phyloP scores from a whole-genome alignment of 2,329 filamentous ascomycete species.

The Hypoxylon sp. region DNA sequence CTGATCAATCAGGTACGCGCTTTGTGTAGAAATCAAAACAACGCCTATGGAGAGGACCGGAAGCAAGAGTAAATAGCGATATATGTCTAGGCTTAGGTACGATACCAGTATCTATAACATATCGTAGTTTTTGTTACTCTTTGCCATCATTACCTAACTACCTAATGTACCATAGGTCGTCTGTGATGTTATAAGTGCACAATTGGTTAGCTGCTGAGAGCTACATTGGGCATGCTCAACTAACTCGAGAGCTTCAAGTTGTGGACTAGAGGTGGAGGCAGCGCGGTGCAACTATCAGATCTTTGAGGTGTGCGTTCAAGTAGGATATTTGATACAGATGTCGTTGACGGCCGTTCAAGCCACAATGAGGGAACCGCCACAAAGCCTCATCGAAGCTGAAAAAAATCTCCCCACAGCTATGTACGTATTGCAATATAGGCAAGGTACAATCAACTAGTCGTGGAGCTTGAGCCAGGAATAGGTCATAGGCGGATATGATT shows the following conservation, averaged over 20 bases:
- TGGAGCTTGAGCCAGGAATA: neutral
- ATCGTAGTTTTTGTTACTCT: neutral
- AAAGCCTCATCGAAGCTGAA: slow-evolving; percentile 3
- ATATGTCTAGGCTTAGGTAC: neutral
- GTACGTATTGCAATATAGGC: too few relatives aligned
- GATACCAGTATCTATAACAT: neutral
- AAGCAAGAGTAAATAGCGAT: neutral
- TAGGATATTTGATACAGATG: neutral
- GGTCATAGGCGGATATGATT: slow-evolving; percentile 22
- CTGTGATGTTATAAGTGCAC: neutral
- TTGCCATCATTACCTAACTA: neutral
- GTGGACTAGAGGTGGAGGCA: neutral
- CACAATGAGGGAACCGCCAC: neutral
- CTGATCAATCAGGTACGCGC: neutral
- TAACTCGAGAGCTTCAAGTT: neutral
- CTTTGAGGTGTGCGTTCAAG: neutral
- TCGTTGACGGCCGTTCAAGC: neutral
- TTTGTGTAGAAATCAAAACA: neutral
- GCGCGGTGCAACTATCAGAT: neutral
- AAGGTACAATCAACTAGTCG: too few relatives aligned
- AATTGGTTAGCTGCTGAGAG: neutral
- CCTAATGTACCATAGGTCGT: neutral
- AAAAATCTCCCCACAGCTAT: neutral
- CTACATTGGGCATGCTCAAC: neutral
- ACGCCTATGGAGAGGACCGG: neutral